These are phyloP conservation scores for Fusarium sp. DNA, from an alignment of 2,329 filamentous ascomycete genomes.

Conservation along the genomic window DNA sequence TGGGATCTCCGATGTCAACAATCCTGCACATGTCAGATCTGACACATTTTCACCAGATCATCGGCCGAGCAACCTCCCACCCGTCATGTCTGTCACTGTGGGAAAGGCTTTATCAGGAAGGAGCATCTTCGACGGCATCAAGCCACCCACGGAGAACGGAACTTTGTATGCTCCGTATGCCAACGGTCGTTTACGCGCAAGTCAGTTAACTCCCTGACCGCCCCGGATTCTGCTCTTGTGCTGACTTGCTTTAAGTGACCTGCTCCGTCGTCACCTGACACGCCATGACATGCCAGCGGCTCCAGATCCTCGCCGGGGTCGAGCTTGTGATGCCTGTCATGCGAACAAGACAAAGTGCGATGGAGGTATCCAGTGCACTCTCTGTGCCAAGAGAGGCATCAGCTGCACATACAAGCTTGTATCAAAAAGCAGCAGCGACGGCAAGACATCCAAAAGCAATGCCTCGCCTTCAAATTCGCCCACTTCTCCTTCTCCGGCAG, in stretches of 20 bases:
- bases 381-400: constrained; percentile 54
- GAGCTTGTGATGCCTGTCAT: constrained; percentile 58
- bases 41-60: constrained; percentile 23
- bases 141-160: constrained; percentile 52
- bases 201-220: constrained; percentile 40
- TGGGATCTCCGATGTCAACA: constrained; percentile 26
- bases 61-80: constrained; percentile 21
- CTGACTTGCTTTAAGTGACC: constrained; percentile 45
- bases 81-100: constrained; percentile 54
- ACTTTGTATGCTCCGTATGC: constrained; percentile 52
- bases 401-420: constrained; percentile 52
- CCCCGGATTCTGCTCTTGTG: background rate
- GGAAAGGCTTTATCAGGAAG: constrained; percentile 55
- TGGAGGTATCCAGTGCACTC: constrained; percentile 53
- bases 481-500: background rate
- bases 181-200: constrained; percentile 54
- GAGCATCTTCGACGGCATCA: constrained; percentile 55
- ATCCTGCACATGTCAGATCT: background rate
- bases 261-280: constrained; percentile 53
- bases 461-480: background rate
- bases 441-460: constrained; percentile 16
- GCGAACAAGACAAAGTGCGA: constrained; percentile 60
- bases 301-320: constrained; percentile 50
- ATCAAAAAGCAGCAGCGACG: constrained; percentile 12
- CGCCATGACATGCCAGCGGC: constrained; percentile 49